Evolutionary conservation across 495 filamentous ascomycete genomes (phyloP).

Genomic region (Parathielavia appendiculata): DNA sequence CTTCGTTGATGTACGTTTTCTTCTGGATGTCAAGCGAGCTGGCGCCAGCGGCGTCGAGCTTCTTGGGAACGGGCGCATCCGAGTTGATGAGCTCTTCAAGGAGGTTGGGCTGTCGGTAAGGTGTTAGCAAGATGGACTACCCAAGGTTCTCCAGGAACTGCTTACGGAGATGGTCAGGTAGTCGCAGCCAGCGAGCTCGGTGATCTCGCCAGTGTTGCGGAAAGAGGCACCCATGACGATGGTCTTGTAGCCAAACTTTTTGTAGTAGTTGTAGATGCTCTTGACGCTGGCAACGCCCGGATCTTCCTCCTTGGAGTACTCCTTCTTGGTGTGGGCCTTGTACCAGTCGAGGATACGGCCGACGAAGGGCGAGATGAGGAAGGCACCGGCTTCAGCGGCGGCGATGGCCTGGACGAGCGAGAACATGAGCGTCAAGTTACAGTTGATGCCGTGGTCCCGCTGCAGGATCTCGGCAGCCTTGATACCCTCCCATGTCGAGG

Average conservation of each 20-base stretch:
- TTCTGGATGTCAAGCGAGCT: conserved; percentile 67
- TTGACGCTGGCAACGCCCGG: conserved; percentile 95
- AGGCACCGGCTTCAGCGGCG: conserved; percentile 92
- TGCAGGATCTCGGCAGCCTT: conserved; percentile 93
- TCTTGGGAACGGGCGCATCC: conserved; percentile 73
- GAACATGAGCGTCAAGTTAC: conserved; percentile 99
- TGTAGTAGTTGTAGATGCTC: conserved; percentile 99
- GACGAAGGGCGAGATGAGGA: conserved; percentile 99
- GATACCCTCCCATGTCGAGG: conserved; percentile 94
- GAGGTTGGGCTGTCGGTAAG: conserved; percentile 64
- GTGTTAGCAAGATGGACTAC: conserved; percentile 25
- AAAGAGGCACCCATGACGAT: conserved; percentile 99
- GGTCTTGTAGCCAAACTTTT: conserved; percentile 98
- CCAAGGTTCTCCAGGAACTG: conserved; percentile 14
- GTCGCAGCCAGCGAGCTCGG: conserved; percentile 94
- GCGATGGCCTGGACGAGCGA: conserved; percentile 92
- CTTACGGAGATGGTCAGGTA: conserved; percentile 95
- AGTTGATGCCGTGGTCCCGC: conserved; percentile 89
- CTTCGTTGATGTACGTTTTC: conserved; percentile 86
- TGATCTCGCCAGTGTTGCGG: conserved; percentile 92
- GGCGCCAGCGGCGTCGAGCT: conserved; percentile 72
- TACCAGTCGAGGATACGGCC: conserved; percentile 99
- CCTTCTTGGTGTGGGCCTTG: conserved; percentile 93
- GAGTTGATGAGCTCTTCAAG: conserved; percentile 91
- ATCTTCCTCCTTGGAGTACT: conserved; percentile 82